phyloP scores from a whole-genome alignment of 176 grass and related monocot species.

The Aegilops speltoides region DNA sequence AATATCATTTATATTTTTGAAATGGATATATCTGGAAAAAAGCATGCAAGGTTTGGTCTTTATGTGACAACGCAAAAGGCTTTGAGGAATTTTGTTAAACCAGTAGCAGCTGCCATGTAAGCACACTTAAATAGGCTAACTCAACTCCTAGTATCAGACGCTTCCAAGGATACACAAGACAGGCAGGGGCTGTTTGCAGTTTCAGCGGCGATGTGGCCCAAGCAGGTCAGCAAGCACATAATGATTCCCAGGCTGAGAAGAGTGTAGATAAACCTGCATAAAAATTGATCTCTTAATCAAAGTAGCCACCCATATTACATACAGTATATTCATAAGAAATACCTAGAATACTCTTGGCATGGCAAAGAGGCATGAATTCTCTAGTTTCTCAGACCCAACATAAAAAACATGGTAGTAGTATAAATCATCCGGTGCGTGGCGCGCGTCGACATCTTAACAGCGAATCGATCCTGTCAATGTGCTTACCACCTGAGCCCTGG shows the following conservation, averaged over 20 bases:
- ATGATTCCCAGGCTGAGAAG: constrained; percentile 71
- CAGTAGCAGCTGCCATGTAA: not conserved
- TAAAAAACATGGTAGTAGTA: too few species aligned
- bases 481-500: too few species aligned
- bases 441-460: too few species aligned
- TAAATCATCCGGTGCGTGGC: too few species aligned
- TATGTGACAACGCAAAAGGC: not conserved
- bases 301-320: too few species aligned
- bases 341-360: too few species aligned
- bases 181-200: constrained; percentile 70
- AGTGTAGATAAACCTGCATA: constrained; percentile 88
- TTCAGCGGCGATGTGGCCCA: constrained; percentile 88
- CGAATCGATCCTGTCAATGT: too few species aligned
- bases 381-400: too few species aligned
- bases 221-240: constrained; percentile 82
- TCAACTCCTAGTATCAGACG: too few species aligned
- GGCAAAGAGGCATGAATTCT: too few species aligned
- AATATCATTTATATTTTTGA: not conserved
- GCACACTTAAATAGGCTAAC: too few species aligned
- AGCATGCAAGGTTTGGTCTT: not conserved
- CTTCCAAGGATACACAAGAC: constrained; percentile 87
- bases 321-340: too few species aligned
- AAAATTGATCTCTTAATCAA: not conserved
- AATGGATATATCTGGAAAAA: not conserved
- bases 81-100: not conserved